Conservation (phyloP, 1,139 yeast species). For the Hyphopichia fennica region DNA sequence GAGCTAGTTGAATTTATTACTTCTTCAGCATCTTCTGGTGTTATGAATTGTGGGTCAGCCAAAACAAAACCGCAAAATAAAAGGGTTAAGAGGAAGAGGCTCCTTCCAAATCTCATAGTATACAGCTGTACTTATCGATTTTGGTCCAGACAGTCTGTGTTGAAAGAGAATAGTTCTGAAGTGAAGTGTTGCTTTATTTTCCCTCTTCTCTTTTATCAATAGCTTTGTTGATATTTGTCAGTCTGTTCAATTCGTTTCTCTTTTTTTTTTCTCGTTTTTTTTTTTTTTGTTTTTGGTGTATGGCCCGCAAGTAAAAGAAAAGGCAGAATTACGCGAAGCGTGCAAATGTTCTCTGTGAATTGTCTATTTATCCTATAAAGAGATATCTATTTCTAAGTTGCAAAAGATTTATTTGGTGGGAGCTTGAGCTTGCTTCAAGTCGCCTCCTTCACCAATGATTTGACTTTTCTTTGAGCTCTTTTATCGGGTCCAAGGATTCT, state of each 20-base stretch:
- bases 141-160: no score
- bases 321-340: no score
- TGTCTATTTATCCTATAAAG: no score
- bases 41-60: conserved; percentile 11
- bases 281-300: no score
- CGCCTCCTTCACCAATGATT: background rate
- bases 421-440: background rate
- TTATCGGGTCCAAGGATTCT: conserved; percentile 26
- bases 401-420: background rate
- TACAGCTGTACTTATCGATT: no score
- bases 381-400: no score
- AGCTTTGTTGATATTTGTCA: background rate
- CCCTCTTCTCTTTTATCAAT: no score
- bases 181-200: no score
- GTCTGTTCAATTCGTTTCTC: background rate
- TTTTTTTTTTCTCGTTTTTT: background rate
- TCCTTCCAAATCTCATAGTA: background rate
- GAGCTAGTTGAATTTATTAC: conserved; percentile 28
- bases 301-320: no score
- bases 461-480: conserved; percentile 7
- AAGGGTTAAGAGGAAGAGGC: background rate
- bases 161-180: no score
- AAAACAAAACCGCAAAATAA: conserved; percentile 1
- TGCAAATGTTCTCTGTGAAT: no score
- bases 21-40: conserved; percentile 21